Conservation (phyloP, 305 asterid species). For the Monarda citriodora region DNA sequence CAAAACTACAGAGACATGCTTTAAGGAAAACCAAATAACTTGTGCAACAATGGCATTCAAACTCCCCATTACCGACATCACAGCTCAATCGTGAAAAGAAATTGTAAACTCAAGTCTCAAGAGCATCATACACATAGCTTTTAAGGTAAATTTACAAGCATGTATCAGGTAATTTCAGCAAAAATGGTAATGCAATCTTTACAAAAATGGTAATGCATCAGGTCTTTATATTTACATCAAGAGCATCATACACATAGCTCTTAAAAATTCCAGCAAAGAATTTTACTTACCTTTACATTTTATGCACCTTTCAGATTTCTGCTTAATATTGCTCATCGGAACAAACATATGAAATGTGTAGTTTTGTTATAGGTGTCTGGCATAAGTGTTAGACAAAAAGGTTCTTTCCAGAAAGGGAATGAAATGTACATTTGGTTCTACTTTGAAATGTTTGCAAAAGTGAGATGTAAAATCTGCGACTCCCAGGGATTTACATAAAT, state of each 20-base stretch:
- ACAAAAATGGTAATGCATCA: no score
- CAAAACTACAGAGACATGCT: neutral
- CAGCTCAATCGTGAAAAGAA: neutral
- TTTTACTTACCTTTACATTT: neutral
- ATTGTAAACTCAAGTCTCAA: neutral
- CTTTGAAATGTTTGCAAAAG: neutral
- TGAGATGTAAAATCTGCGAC: neutral
- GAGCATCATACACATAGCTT: slow-evolving; percentile 1
- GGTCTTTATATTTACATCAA: no score
- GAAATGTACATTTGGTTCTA: neutral
- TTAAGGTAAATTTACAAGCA: neutral
- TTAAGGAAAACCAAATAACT: neutral
- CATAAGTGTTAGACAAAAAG: neutral
- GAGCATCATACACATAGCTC: no score
- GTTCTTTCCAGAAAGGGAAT: neutral
- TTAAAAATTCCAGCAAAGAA: no score
- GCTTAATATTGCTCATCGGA: neutral
- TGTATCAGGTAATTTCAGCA: neutral
- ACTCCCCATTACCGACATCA: neutral
- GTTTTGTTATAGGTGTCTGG: neutral
- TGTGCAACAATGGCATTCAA: neutral
- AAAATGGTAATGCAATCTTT: no score
- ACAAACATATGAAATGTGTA: neutral
- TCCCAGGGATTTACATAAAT: neutral
- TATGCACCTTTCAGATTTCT: slow-evolving; percentile 5